Conservation (phyloP, 2,329 filamentous ascomycete genomes). For the Aspergillus quadrilineatus region DNA sequence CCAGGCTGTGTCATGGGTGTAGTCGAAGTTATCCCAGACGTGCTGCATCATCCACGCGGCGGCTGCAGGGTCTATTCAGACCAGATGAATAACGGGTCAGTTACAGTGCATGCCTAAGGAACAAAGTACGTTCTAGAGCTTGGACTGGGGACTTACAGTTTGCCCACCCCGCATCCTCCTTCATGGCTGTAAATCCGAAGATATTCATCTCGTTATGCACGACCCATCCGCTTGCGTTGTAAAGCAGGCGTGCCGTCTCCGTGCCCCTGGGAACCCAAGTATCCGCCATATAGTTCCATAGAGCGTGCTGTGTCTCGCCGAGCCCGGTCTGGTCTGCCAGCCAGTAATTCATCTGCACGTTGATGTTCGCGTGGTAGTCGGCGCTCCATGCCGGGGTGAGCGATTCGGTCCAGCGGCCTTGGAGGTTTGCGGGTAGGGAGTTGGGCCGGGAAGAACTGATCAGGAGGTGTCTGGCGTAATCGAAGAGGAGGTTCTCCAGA, state of each 20-base stretch:
- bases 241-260: slow-evolving; percentile 55
- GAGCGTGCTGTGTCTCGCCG: slow-evolving; percentile 42
- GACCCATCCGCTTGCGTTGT: slow-evolving; percentile 57
- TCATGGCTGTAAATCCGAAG: slow-evolving; percentile 53
- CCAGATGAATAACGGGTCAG: slow-evolving; percentile 16
- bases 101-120: background rate
- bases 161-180: background rate
- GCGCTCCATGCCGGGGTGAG: slow-evolving; percentile 51
- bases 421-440: slow-evolving; percentile 57
- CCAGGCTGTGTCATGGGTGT: slow-evolving; percentile 51
- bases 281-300: slow-evolving; percentile 56
- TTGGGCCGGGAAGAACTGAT: slow-evolving; percentile 54
- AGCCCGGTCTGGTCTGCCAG: slow-evolving; percentile 54
- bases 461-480: slow-evolving; percentile 54
- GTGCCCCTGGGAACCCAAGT: slow-evolving; percentile 55
- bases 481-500: slow-evolving; percentile 54
- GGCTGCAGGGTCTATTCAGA: slow-evolving; percentile 34
- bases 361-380: slow-evolving; percentile 61
- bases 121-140: too few relatives aligned
- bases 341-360: slow-evolving; percentile 64
- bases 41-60: slow-evolving; percentile 62
- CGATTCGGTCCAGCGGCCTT: slow-evolving; percentile 56
- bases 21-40: slow-evolving; percentile 58
- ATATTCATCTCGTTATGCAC: slow-evolving; percentile 59
- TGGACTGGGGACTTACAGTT: background rate